Percentiles rank a stretch among this genome's conserved stretches.
Conservation (phyloP, 768 basidiomycete genomes). For the Kwoniella pini region DNA sequence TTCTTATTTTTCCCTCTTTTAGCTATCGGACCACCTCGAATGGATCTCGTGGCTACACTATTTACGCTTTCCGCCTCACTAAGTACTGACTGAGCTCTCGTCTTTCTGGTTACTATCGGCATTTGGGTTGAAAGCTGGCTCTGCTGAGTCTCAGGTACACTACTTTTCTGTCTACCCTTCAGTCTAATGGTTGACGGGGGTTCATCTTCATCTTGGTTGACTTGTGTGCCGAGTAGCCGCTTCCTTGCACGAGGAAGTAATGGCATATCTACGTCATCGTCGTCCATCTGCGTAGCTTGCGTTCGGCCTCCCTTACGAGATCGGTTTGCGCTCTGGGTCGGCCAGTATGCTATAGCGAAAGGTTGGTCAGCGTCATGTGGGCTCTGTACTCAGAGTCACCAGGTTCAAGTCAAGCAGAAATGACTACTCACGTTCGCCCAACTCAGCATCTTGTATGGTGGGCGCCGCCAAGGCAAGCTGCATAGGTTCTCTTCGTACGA, state of each 20-base stretch:
- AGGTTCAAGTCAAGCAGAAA: background rate
- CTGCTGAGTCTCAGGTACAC: constrained; percentile 4
- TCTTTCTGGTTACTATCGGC: constrained; percentile 12
- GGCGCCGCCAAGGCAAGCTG: constrained; percentile 31
- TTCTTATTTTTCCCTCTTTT: constrained; percentile 7
- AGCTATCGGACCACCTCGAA: background rate
- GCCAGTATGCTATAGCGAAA: constrained; percentile 41
- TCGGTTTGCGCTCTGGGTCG: constrained; percentile 14
- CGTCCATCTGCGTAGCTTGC: constrained; percentile 16
- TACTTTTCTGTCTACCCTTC: constrained; percentile 7
- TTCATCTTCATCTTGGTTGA: constrained; percentile 21
- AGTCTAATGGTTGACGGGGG: constrained; percentile 2
- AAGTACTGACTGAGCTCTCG: constrained; percentile 24
- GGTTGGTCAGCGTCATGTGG: background rate
- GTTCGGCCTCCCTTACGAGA: constrained; percentile 1
- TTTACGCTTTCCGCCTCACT: constrained; percentile 24
- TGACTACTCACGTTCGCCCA: constrained; percentile 40
- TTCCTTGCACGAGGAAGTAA: constrained; percentile 29
- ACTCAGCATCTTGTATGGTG: constrained; percentile 32
- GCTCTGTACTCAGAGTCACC: too few species aligned
- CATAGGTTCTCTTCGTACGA: constrained; percentile 37
- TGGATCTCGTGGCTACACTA: background rate
- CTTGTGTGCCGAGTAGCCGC: constrained; percentile 21
- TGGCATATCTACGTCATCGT: constrained; percentile 38
- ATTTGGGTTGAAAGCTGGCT: background rate